These are phyloP conservation scores for Rhododendron kiyosumense DNA, from an alignment of 148 eudicot genomes.

Conservation along the genomic window DNA sequence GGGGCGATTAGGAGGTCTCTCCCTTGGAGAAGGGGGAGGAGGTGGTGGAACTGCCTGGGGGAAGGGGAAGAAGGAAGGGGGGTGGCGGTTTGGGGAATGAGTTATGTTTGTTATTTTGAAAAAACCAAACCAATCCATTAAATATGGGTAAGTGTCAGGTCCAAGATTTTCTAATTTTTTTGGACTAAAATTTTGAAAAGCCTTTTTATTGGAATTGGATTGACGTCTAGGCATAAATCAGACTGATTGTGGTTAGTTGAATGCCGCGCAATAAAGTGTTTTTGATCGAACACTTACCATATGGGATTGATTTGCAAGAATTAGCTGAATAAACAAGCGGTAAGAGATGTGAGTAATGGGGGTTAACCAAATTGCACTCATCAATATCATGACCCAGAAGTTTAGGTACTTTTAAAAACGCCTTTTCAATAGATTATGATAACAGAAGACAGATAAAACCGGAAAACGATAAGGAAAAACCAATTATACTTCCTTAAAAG, in stretches of 20 bases:
- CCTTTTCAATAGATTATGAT: not conserved
- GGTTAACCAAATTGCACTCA: not conserved
- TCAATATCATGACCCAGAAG: not conserved
- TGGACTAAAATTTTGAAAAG: not conserved
- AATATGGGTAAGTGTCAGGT: not conserved
- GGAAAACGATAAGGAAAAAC: not conserved
- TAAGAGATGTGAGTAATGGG: not conserved
- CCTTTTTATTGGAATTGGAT: too few species aligned
- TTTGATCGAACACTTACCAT: not conserved
- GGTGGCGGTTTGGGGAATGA: not conserved
- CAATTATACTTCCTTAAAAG: not conserved
- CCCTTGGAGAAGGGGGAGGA: too few species aligned
- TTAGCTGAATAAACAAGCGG: not conserved
- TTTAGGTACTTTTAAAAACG: not conserved
- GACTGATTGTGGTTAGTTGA: too few species aligned
- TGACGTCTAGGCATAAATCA: too few species aligned
- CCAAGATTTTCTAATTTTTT: not conserved
- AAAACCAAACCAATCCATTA: not conserved
- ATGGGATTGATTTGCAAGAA: not conserved
- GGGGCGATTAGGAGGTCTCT: too few species aligned
- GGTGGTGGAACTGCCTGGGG: too few species aligned
- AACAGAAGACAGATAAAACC: not conserved
- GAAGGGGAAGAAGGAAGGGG: too few species aligned
- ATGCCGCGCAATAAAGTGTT: not conserved
- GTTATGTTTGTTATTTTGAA: not conserved